Conservation (phyloP, 78 protist genomes). For the Isochrysis galbana region DNA sequence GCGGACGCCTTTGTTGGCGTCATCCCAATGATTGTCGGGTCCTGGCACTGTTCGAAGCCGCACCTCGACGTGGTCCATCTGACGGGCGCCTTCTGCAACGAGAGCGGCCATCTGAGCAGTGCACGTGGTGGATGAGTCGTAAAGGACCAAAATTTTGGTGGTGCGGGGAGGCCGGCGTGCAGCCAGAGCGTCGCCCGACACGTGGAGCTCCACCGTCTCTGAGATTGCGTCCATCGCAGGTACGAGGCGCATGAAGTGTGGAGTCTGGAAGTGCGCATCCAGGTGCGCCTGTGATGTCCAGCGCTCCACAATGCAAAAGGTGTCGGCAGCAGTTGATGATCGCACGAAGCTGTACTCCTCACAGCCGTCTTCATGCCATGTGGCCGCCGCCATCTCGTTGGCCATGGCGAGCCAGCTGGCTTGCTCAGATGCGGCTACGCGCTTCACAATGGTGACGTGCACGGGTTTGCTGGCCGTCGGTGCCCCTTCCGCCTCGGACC, state of each 20-base stretch:
- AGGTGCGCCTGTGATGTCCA: constrained; percentile 8
- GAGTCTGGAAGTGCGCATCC: constrained; percentile 11
- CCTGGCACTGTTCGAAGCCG: constrained; percentile 17
- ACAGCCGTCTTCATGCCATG: constrained; percentile 17
- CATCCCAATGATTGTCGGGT: constrained; percentile 27
- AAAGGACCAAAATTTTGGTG: background rate
- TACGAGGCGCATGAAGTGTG: constrained; percentile 1
- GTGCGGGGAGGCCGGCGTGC: background rate
- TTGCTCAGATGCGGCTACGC: background rate
- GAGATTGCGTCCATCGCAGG: constrained; percentile 28
- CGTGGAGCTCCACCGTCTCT: background rate
- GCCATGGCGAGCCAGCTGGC: background rate
- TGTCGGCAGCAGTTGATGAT: background rate
- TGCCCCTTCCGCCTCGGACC: background rate
- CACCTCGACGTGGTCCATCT: background rate
- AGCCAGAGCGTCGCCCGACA: background rate
- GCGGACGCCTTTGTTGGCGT: background rate
- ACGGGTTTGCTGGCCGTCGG: background rate
- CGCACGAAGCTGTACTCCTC: background rate
- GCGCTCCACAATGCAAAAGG: background rate
- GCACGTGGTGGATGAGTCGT: background rate
- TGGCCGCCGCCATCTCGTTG: background rate
- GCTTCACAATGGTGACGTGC: background rate
- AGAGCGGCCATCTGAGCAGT: constrained; percentile 15
- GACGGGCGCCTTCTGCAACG: constrained; percentile 5